Evolutionary conservation across 257 asterid genomes (phyloP).

Genomic region (Primulina tabacum): DNA sequence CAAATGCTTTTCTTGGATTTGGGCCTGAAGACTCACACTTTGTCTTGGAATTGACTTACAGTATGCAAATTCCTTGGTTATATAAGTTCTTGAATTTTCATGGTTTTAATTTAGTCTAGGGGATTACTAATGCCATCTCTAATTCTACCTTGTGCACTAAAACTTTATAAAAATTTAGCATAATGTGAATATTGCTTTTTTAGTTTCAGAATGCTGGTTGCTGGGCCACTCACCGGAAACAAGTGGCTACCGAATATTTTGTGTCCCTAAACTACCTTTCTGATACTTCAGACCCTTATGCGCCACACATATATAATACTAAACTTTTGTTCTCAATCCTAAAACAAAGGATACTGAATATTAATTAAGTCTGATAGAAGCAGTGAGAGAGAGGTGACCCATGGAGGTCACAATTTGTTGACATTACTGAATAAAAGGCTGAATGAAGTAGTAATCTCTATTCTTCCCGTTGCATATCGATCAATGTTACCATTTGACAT

Average conservation of each 20-base stretch:
- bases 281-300: not conserved
- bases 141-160: too few species aligned
- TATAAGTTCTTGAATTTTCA: not conserved
- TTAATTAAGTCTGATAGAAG: not conserved
- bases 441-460: not conserved
- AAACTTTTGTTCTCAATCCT: not conserved
- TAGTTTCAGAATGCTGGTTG: not conserved
- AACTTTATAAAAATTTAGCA: too few species aligned
- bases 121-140: not conserved
- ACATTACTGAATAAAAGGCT: not conserved
- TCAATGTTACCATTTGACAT: conserved; percentile 20
- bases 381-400: not conserved
- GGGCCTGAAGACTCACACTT: conserved; percentile 93
- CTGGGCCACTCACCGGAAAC: not conserved
- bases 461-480: conserved; percentile 2
- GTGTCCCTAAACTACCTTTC: not conserved
- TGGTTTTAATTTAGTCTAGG: not conserved
- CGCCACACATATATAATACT: not conserved
- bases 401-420: not conserved
- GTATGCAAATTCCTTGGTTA: conserved; percentile 40
- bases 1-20: conserved; percentile 99
- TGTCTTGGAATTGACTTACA: conserved; percentile 87
- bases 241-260: too few species aligned
- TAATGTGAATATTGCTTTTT: not conserved
- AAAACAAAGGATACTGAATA: not conserved